Base-by-base conservation (phyloP, 495 filamentous ascomycete genomes). In the Clohesyomyces aquaticus region DNA sequence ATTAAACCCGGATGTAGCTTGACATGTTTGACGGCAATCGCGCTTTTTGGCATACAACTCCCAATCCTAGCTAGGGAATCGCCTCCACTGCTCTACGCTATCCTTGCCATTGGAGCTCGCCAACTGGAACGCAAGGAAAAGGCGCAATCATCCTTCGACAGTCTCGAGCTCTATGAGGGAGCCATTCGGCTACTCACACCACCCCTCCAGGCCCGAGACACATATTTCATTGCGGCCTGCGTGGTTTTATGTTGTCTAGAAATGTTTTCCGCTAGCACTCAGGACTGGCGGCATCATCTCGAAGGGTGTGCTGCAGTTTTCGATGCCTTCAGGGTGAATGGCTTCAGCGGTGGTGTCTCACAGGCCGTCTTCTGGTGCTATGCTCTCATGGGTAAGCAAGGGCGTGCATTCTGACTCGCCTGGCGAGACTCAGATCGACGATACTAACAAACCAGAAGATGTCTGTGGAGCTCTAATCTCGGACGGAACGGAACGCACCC, bases 11-110 rank as follows among this genome's bases (percentile, higher is more conserved):
- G 29, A 32, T 27, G 32, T 35, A 66, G 65, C 77, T 80, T 11
- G 79, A 81, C 60, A 81, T 78, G 76, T 81, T 81, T 56, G 79
- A 80, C 57, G 73, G 73, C 28, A 65, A 76, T 58, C 76, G 75
- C 6, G 73, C 78, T 53, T 81, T n/a, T 81, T 65, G 74, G 75
- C 29, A 74, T 73, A 0, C 77, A 74, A 11, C 74, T 79, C 27
- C 76, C 77, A 8, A 65, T 74, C 14, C 73, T 79, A 66, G 73
- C 77, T 43, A 76, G 75, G 32, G 70, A 73, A 18, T 70, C 76
- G 0, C 65, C 74, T 4, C 75, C 77, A 43, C 69, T 80, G 8
- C 66, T 74, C 0, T 78, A 77, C 59, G 74, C 78, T 12, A 79
- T 79, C 16, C 65, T 79, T 1, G 78, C 78, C 16, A 61, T 80